phyloP scores from a whole-genome alignment of 73 alveolate genomes.

The Diophrys appendiculata region DNA sequence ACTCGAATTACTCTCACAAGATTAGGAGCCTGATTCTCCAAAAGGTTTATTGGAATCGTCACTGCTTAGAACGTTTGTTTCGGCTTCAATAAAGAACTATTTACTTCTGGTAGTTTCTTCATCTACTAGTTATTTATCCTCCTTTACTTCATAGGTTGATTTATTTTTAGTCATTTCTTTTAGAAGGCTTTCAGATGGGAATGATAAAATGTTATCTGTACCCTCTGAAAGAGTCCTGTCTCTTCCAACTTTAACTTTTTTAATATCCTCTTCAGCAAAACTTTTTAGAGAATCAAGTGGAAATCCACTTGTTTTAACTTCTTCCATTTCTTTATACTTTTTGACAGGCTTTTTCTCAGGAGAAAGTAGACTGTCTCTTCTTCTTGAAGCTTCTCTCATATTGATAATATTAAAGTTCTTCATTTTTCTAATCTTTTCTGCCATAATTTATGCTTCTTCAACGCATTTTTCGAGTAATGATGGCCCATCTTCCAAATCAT shows the following conservation, averaged over 20 bases:
- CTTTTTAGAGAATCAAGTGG: no score
- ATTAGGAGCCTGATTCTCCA: no score
- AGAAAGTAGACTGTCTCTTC: background rate
- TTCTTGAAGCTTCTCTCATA: background rate
- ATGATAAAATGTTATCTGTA: background rate
- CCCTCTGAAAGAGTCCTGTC: no score
- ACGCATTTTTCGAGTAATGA: conserved; percentile 70
- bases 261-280: background rate
- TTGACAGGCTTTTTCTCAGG: no score
- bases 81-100: no score
- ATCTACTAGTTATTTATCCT: no score
- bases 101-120: no score
- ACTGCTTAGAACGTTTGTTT: no score
- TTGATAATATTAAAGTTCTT: background rate
- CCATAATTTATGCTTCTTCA: conserved; percentile 66
- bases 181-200: background rate
- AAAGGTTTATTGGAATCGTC: no score
- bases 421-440: conserved; percentile 40
- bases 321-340: background rate
- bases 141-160: background rate
- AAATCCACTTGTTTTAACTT: background rate
- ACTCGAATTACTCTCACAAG: no score
- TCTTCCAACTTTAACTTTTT: conserved; percentile 3
- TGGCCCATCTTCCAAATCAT: conserved; percentile 78
- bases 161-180: background rate